Evolutionary conservation across 306 rosid genomes (phyloP).

Genomic region (Vachellia collinsii): DNA sequence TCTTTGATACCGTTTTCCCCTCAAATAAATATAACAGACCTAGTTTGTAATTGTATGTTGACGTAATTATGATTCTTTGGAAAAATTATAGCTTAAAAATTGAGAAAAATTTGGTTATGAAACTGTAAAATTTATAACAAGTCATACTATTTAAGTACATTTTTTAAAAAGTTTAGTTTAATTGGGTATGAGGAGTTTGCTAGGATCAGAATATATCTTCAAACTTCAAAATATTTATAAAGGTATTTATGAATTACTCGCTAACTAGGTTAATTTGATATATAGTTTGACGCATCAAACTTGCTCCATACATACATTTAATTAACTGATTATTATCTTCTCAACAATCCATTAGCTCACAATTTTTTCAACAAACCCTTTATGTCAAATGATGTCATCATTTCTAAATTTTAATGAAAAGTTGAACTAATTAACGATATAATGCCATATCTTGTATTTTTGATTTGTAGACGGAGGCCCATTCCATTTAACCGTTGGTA

Average conservation of each 20-base stretch:
- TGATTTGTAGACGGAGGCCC: background rate
- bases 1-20: too few relatives aligned
- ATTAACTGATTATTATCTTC: background rate
- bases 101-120: background rate
- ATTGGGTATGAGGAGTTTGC: too few relatives aligned
- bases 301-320: background rate
- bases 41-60: background rate
- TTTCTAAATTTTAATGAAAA: background rate
- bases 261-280: too few relatives aligned
- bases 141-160: too few relatives aligned
- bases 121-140: too few relatives aligned
- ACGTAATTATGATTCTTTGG: background rate
- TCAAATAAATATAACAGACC: too few relatives aligned
- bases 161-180: too few relatives aligned
- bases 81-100: background rate
- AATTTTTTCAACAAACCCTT: background rate
- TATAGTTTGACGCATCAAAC: too few relatives aligned
- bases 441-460: background rate
- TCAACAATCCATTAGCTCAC: background rate
- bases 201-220: too few relatives aligned
- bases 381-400: background rate
- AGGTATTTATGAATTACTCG: too few relatives aligned
- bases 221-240: too few relatives aligned
- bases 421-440: background rate
- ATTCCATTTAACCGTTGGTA: background rate